Conservation (phyloP, 805 yeast genomes). For the Suhomyces sp. region DNA sequence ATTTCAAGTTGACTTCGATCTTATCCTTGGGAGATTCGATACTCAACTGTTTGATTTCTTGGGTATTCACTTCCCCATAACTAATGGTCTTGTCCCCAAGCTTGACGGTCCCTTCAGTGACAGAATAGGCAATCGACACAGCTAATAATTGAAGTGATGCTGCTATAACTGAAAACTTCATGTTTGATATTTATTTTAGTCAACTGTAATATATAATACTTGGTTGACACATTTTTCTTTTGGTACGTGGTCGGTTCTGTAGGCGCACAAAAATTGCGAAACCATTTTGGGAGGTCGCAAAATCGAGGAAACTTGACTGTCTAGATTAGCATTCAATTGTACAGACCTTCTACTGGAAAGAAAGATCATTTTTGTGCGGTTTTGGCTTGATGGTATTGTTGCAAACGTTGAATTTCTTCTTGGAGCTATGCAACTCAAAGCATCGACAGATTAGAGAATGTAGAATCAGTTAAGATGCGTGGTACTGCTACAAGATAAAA, state of each 20-base stretch:
- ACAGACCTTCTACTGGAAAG: neutral
- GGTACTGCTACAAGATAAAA: no score
- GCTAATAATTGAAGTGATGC: constrained; percentile 19
- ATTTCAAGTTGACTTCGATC: constrained; percentile 25
- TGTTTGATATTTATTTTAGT: constrained; percentile 6
- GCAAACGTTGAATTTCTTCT: neutral
- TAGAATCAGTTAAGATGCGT: no score
- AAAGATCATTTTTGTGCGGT: neutral
- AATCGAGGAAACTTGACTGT: neutral
- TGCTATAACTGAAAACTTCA: constrained; percentile 20
- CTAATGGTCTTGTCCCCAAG: constrained; percentile 22
- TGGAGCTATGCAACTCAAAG: neutral
- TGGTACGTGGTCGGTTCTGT: constrained; percentile 4
- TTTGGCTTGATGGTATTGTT: neutral
- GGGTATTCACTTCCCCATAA: constrained; percentile 31
- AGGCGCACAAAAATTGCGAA: constrained; percentile 2
- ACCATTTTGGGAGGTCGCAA: neutral
- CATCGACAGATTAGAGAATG: no score
- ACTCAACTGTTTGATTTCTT: constrained; percentile 27
- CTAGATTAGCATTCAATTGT: neutral
- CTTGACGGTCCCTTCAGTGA: constrained; percentile 27
- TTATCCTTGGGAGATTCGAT: constrained; percentile 32
- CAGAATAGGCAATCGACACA: constrained; percentile 25
- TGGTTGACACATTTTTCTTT: constrained; percentile 1
- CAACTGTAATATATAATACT: neutral